These are phyloP conservation scores for Pulveroboletus sp. DNA, from an alignment of 1,284 basidiomycete genomes.

Conservation along the genomic window DNA sequence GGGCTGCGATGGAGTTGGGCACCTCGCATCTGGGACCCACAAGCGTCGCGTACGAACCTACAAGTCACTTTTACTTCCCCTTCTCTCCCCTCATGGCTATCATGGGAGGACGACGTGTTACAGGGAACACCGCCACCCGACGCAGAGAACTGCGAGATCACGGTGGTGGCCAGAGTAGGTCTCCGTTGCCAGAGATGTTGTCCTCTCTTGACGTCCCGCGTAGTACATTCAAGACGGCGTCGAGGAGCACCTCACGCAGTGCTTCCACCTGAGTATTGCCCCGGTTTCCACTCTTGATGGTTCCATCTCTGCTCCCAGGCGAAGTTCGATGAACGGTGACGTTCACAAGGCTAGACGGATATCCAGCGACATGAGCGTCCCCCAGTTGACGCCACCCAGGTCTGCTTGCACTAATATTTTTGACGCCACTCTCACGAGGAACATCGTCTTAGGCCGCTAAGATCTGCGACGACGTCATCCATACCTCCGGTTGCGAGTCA, in stretches of 20 bases:
- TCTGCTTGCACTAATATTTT: conserved; percentile 25
- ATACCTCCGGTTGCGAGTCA: conserved; percentile 37
- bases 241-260: conserved; percentile 66
- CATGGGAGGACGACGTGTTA: conserved; percentile 82
- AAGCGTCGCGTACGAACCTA: conserved; percentile 79
- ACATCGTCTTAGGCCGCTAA: conserved; percentile 26
- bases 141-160: conserved; percentile 71
- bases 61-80: conserved; percentile 83
- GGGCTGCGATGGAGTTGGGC: conserved; percentile 90
- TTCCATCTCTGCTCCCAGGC: conserved; percentile 55
- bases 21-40: conserved; percentile 96
- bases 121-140: conserved; percentile 72
- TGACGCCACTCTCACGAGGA: conserved; percentile 6
- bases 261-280: conserved; percentile 70
- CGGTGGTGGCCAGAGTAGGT: conserved; percentile 67
- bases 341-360: conserved; percentile 52
- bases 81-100: conserved; percentile 81
- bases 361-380: conserved; percentile 56
- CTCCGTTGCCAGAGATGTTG: conserved; percentile 14
- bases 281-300: conserved; percentile 68
- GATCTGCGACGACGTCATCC: conserved; percentile 27
- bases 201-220: conserved; percentile 16
- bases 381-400: conserved; percentile 42
- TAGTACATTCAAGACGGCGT: conserved; percentile 73
- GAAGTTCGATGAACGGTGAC: conserved; percentile 63